Evolutionary conservation across 768 basidiomycete genomes (phyloP).

Genomic region (Trametes meyenii): DNA sequence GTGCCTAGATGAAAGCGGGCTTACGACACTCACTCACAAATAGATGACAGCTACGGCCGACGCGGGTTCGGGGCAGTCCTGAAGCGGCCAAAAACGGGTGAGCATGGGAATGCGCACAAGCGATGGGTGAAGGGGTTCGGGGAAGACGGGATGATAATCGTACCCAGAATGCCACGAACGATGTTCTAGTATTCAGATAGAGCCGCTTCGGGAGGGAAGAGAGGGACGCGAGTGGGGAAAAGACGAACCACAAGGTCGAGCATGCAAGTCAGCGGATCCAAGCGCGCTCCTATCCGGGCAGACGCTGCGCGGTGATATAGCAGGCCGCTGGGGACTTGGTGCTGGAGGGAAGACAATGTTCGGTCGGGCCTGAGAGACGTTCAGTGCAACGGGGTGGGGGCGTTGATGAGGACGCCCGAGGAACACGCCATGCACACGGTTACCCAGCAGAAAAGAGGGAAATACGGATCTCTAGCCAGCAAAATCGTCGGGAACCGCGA

Average conservation of each 20-base stretch:
- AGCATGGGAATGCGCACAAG: constrained; percentile 20
- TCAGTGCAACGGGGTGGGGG: constrained; percentile 13
- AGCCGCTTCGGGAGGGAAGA: constrained; percentile 18
- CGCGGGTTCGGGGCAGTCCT: constrained; percentile 16
- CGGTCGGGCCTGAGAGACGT: constrained; percentile 3
- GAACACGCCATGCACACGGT: constrained; percentile 14
- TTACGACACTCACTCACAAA: constrained; percentile 18
- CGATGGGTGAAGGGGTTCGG: constrained; percentile 9
- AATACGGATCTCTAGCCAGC: neutral
- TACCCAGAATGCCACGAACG: constrained; percentile 22
- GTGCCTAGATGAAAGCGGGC: constrained; percentile 1
- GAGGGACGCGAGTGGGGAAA: constrained; percentile 15
- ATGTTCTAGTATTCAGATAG: constrained; percentile 21
- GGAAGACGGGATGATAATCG: constrained; percentile 19
- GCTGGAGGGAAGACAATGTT: constrained; percentile 7
- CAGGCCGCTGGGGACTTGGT: constrained; percentile 2
- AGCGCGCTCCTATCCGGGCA: constrained; percentile 15
- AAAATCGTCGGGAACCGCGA: constrained; percentile 10
- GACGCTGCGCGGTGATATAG: constrained; percentile 5
- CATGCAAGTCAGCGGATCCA: constrained; percentile 26
- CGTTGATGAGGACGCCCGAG: constrained; percentile 3
- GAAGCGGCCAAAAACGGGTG: constrained; percentile 13
- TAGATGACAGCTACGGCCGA: constrained; percentile 11
- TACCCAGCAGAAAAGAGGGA: neutral
- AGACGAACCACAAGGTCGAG: constrained; percentile 20